Conservation (phyloP, 208 protist genomes). For the Leptomonas seymouri region DNA sequence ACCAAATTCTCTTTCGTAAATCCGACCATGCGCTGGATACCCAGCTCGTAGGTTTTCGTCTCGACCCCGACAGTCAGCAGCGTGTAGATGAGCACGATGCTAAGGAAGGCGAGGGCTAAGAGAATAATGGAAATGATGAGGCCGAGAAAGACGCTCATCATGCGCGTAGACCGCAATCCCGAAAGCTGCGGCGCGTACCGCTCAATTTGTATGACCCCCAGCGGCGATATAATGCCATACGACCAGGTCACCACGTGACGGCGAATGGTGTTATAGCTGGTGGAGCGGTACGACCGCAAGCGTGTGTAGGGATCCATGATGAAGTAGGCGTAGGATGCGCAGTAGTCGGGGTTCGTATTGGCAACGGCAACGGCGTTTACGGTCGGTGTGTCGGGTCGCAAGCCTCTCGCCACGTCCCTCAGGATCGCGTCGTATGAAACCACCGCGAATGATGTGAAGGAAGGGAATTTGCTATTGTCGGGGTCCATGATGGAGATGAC, state of each 20-base stretch:
- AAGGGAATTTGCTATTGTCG: slow-evolving; percentile 37
- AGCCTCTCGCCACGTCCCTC: slow-evolving; percentile 28
- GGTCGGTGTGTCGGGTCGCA: slow-evolving; percentile 21
- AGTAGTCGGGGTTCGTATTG: slow-evolving; percentile 24
- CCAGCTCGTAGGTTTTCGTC: slow-evolving; percentile 94
- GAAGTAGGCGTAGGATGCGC: slow-evolving; percentile 52
- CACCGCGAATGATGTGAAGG: slow-evolving; percentile 27
- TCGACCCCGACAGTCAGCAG: slow-evolving; percentile 94
- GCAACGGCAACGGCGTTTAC: slow-evolving; percentile 18
- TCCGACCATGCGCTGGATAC: slow-evolving; percentile 94
- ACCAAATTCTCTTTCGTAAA: slow-evolving; percentile 61
- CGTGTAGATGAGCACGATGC: slow-evolving; percentile 94
- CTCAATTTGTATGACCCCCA: slow-evolving; percentile 77
- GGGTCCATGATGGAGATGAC: slow-evolving; percentile 28
- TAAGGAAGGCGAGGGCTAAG: slow-evolving; percentile 80
- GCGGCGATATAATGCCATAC: slow-evolving; percentile 36
- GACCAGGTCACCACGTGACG: slow-evolving; percentile 49
- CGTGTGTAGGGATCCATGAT: slow-evolving; percentile 40
- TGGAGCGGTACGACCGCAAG: slow-evolving; percentile 41
- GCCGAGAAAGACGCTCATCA: slow-evolving; percentile 90
- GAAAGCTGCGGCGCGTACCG: slow-evolving; percentile 49
- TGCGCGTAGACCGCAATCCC: slow-evolving; percentile 47
- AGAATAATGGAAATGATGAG: slow-evolving; percentile 94
- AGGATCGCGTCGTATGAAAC: slow-evolving; percentile 34
- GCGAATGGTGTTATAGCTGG: slow-evolving; percentile 64